Evolutionary conservation across 257 asterid species (phyloP), one percentile per base, ranked within the genome.

Genomic region (Parsonsia alboflavescens): DNA sequence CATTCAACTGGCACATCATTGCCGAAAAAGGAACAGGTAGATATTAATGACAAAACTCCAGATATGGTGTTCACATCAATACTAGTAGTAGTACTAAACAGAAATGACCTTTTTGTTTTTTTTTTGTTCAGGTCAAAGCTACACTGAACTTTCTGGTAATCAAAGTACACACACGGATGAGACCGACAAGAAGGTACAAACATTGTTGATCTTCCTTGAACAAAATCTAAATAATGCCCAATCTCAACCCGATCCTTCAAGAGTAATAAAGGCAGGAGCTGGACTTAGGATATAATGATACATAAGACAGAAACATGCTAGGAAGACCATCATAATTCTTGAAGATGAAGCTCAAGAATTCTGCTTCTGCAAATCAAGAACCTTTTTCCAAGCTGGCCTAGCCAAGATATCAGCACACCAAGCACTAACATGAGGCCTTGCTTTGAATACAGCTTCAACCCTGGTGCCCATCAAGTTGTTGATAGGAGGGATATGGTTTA

Each of bases 401-500:
- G n/a, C 9, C 63, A 12, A 57, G 73, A 91, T 86, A 26, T 84
- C 88, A 16, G 77, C 71, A 3, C 75, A 80, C 96, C 96, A 89
- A 4, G 85, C 87, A 36, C 84, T 73, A 44, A 89, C 93, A 70
- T 54, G 86, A 33, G 93, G 87, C 26, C 88, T 88, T 5, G 87
- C 82, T 19, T 85, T 79, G 57, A 89, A 83, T 22, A 84, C 9
- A 1, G 80, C 69, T 77, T 83, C 80, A 2, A 49, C 81, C 36
- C 56, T 77, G 2, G 91, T 74, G 26, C 78, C 80, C 88, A 80
- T 75, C 85, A 87, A 78, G 71, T 82, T 80, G 26, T 81, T 68
- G 26, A 87, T 4, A 13, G 75, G 80, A 3, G 96, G 93, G 26
- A 87, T 78, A 53, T 91, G 96, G 70, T 87, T 80, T 72, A 91